phyloP scores from a whole-genome alignment of 169 alveolate genomes.

The Plasmodium knowlesi region DNA sequence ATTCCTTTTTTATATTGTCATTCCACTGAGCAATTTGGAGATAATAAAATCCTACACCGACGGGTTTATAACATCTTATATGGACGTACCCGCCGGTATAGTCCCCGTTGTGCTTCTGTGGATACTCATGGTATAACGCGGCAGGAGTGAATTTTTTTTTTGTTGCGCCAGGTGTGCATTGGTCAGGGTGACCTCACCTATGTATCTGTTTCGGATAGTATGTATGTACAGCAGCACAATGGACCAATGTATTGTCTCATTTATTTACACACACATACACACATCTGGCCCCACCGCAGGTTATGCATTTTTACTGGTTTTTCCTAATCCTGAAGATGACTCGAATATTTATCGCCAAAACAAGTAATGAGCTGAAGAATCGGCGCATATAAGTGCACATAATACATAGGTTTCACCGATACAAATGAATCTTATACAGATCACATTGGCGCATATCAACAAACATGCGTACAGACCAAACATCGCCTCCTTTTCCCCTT shows the following conservation, averaged over 20 bases:
- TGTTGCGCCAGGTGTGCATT: background rate
- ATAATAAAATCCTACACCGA: constrained; percentile 37
- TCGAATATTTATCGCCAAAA: constrained; percentile 22
- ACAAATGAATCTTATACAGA: background rate
- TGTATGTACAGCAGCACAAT: background rate
- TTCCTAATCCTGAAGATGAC: constrained; percentile 60
- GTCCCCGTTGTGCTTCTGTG: constrained; percentile 30
- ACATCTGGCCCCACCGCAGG: constrained; percentile 6
- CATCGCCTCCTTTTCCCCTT: background rate
- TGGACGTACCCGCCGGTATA: constrained; percentile 49
- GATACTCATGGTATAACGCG: constrained; percentile 42
- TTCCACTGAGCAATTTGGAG: constrained; percentile 45
- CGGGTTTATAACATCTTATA: constrained; percentile 46
- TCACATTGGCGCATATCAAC: background rate
- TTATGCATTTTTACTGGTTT: constrained; percentile 69
- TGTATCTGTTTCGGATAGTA: background rate
- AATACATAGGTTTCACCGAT: background rate
- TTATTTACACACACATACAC: background rate
- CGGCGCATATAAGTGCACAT: background rate
- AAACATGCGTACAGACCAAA: background rate
- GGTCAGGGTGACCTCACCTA: background rate
- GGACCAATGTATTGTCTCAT: background rate
- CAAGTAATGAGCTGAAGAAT: constrained; percentile 13
- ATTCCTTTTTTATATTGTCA: constrained; percentile 44
- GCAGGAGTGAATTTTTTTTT: background rate